These are phyloP conservation scores for Pelargonium myrrhifolium DNA, from an alignment of 441 rosid genomes.

Conservation along the genomic window DNA sequence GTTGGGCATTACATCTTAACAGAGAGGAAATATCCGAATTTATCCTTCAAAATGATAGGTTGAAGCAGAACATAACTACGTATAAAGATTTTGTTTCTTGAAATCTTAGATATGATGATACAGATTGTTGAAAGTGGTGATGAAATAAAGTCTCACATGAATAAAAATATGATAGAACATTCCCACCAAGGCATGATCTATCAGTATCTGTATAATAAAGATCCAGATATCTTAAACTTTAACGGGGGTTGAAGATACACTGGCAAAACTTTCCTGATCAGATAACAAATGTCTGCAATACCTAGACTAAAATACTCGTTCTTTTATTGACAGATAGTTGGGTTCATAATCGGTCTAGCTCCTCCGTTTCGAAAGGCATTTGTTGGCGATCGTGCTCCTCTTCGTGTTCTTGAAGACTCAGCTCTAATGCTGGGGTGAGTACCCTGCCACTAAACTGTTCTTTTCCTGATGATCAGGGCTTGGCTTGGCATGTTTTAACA, in stretches of 20 bases:
- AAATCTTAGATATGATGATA: not conserved
- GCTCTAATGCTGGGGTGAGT: conserved; percentile 56
- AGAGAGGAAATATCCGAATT: too few species aligned
- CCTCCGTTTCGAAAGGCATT: conserved; percentile 42
- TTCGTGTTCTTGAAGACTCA: conserved; percentile 55
- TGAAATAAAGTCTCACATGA: too few species aligned
- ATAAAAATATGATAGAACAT: too few species aligned
- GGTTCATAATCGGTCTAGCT: conserved; percentile 47
- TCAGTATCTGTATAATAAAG: too few species aligned
- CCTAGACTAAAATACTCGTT: not conserved
- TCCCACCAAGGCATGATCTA: too few species aligned
- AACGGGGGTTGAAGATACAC: too few species aligned
- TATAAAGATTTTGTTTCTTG: not conserved
- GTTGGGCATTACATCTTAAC: not conserved
- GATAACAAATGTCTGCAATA: too few species aligned
- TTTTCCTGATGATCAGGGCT: not conserved
- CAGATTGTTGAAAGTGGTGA: too few species aligned
- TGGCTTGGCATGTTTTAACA: not conserved
- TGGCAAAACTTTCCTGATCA: not conserved
- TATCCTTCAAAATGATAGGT: too few species aligned
- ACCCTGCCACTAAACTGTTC: not conserved
- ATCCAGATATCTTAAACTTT: too few species aligned
- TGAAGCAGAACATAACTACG: too few species aligned
- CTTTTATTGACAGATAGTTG: conserved; percentile 36
- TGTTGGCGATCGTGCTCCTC: conserved; percentile 62